Evolutionary conservation across 2,329 filamentous ascomycete species (phyloP).

Genomic region (Beauveria varroae): DNA sequence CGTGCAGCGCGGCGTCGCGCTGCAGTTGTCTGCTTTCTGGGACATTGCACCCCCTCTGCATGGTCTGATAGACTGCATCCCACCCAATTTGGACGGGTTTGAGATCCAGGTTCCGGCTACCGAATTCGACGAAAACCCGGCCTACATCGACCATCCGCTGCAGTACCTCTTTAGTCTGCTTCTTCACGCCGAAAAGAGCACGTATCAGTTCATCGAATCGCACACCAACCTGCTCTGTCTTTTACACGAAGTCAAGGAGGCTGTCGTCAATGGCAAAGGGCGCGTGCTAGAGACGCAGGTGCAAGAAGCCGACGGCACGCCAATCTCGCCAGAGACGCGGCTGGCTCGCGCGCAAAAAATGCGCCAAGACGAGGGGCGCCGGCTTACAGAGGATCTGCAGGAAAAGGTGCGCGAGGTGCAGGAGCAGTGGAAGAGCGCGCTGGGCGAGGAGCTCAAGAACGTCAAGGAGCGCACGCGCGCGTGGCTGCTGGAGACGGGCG

Average conservation of each 20-base stretch:
- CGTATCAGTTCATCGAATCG: slow-evolving; percentile 93
- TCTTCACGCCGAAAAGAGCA: slow-evolving; percentile 81
- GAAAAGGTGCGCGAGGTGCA: slow-evolving; percentile 89
- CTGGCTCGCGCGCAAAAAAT: slow-evolving; percentile 44
- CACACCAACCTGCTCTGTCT: slow-evolving; percentile 88
- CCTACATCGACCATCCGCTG: slow-evolving; percentile 71
- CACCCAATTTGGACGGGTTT: slow-evolving; percentile 51
- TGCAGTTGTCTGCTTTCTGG: slow-evolving; percentile 93
- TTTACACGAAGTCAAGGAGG: slow-evolving; percentile 81
- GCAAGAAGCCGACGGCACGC: slow-evolving; percentile 28
- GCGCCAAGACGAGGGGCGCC: slow-evolving; percentile 57
- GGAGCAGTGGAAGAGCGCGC: slow-evolving; percentile 79
- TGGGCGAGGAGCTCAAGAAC: slow-evolving; percentile 68
- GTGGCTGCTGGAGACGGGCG: slow-evolving; percentile 69
- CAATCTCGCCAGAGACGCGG: slow-evolving; percentile 25
- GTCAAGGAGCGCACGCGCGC: slow-evolving; percentile 68
- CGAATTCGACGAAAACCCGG: slow-evolving; percentile 81
- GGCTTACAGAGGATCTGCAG: slow-evolving; percentile 78
- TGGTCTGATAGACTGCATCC: slow-evolving; percentile 73
- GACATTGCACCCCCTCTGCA: slow-evolving; percentile 85
- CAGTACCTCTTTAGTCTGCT: slow-evolving; percentile 87
- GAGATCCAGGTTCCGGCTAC: slow-evolving; percentile 67
- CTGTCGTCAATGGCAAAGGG: slow-evolving; percentile 62
- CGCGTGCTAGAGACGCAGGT: slow-evolving; percentile 61
- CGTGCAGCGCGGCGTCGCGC: slow-evolving; percentile 79